Evolutionary conservation across 306 rosid genomes (phyloP), one percentile per base, ranked within the genome.

Genomic region (Sophora flavescens): DNA sequence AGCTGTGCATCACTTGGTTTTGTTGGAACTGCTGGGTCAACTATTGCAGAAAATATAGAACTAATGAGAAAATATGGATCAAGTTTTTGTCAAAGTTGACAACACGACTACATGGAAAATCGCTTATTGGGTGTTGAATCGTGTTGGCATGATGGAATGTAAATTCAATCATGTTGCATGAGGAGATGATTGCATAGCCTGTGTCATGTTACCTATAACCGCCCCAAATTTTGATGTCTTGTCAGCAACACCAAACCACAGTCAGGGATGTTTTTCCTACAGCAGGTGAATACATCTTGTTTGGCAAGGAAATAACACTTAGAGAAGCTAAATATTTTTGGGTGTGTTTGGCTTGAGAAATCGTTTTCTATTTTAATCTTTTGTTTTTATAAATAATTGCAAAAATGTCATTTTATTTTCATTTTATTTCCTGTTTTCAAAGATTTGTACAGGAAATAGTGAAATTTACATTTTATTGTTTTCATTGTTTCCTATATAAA

Each of bases 1-100:
- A 88, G 95, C 78, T 90, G 95, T 72, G 93, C 95, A 42, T 79
- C 96, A 6, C 95, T 90, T 75, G 98, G 96, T 82, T 92, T 94
- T 84, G 85, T 90, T 45, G 98, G 97, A 69, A 94, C 97, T 54
- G 82, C 85, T 17, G 96, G 98, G 22, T 92, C 97, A 64, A 92
- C 98, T 16, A 90, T 94, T 78, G 89, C 97, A 1, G 92, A 89
- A 57, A 88, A 93, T 62, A 80, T 94, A 63, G 92, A 94, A 78
- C 86, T 84, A 58, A 83, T 92, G 95, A 82, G 92, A 80, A 90
- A 83, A 50, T 80, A 53, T 76, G 86, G 88, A 78, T 68, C 67
- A 36, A 79, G 92, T 78, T 84, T 75, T 50, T 53, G 56, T 62
- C 72, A 50, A 60, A 80, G 74, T 64, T 78, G 76, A 81, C 67